Conservation (phyloP, 2,329 filamentous ascomycete species). For the Calonectria hawksworthii region DNA sequence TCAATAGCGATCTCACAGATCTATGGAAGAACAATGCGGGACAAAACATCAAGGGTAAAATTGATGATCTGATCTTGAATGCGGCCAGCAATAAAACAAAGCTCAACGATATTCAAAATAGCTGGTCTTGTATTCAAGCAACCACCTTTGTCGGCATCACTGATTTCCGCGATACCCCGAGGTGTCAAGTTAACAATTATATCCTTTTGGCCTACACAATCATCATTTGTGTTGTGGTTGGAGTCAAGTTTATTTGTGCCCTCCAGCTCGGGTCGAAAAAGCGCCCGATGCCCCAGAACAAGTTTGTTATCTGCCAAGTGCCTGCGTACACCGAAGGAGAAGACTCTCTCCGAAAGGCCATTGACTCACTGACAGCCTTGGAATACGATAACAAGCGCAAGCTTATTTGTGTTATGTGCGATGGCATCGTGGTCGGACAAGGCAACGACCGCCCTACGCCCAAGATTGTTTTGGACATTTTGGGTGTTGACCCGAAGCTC, state of each 20-base stretch:
- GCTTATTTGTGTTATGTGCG: constrained; percentile 94
- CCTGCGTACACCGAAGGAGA: constrained; percentile 98
- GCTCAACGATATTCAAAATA: constrained; percentile 69
- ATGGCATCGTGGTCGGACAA: constrained; percentile 95
- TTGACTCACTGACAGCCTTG: constrained; percentile 95
- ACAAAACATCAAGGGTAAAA: constrained; percentile 77
- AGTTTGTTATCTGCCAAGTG: constrained; percentile 98
- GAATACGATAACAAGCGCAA: constrained; percentile 99
- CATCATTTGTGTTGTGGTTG: constrained; percentile 83
- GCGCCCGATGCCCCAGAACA: constrained; percentile 90
- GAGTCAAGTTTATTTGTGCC: constrained; percentile 91
- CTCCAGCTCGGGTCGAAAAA: constrained; percentile 94
- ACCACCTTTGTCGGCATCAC: constrained; percentile 85
- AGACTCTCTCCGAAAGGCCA: constrained; percentile 90
- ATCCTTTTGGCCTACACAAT: constrained; percentile 88
- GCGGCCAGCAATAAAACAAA: constrained; percentile 65
- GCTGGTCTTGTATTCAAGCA: constrained; percentile 84
- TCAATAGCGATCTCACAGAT: constrained; percentile 76
- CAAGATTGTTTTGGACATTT: constrained; percentile 96
- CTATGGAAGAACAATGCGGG: constrained; percentile 83
- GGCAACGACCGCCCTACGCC: constrained; percentile 97
- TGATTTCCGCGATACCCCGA: constrained; percentile 84
- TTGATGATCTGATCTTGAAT: constrained; percentile 66
- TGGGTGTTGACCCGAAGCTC: constrained; percentile 95
- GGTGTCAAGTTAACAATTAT: constrained; percentile 91